A percentile compares a stretch with the other conserved stretches of the same genome.
Evolutionary conservation across 805 yeast genomes (phyloP).

Genomic region (Candida caryicola): DNA sequence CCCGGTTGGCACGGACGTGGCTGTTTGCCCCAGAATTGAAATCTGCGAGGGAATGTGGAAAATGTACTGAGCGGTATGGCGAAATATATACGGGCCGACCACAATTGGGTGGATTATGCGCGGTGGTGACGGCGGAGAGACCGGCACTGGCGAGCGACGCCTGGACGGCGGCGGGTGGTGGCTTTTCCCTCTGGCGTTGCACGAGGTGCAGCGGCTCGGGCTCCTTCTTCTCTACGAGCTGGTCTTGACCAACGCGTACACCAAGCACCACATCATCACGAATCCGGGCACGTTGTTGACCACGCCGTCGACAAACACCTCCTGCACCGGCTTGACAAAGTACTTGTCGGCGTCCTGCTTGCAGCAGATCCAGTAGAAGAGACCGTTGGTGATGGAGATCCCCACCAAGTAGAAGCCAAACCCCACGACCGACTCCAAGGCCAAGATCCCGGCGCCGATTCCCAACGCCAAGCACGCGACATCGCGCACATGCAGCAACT

Average conservation of each 20-base stretch:
- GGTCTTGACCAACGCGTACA: conserved; percentile 38
- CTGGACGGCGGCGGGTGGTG: too few relatives aligned
- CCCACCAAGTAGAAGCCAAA: conserved; percentile 36
- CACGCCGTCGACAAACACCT: conserved; percentile 33
- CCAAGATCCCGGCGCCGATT: conserved; percentile 38
- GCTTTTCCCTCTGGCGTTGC: too few relatives aligned
- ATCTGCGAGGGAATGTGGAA: too few relatives aligned
- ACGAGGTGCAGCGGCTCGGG: too few relatives aligned
- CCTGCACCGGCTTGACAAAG: conserved; percentile 29
- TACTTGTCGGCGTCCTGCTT: conserved; percentile 22
- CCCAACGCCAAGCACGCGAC: conserved; percentile 38
- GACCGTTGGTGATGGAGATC: conserved; percentile 26
- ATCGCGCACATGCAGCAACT: conserved; percentile 34
- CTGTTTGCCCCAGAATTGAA: too few relatives aligned
- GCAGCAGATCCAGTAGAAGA: conserved; percentile 32
- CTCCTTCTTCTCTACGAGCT: not conserved
- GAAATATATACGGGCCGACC: too few relatives aligned
- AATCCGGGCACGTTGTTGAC: conserved; percentile 36
- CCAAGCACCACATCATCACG: conserved; percentile 49
- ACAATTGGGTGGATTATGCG: too few relatives aligned
- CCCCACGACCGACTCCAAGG: conserved; percentile 36
- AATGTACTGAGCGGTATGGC: too few relatives aligned
- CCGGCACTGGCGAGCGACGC: too few relatives aligned
- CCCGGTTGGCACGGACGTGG: too few relatives aligned
- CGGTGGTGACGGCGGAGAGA: too few relatives aligned